Base-by-base conservation (phyloP, 148 eudicot species). In the Polygonum aviculare region DNA sequence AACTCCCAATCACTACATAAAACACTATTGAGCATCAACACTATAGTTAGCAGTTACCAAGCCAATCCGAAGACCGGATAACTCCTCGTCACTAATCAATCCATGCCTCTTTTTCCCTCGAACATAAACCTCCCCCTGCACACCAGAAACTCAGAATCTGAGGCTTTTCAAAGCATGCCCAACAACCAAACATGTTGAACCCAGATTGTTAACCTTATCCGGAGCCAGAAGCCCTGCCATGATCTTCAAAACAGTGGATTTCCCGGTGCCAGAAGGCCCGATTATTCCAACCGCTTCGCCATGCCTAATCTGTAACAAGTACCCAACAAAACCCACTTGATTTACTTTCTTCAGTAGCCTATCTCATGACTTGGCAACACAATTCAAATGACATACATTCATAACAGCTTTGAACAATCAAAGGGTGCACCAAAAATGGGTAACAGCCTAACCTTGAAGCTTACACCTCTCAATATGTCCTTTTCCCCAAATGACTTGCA, bases 191-290 rank as follows among this genome's bases (percentile, higher is more conserved):
- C 15, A 12, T 52, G n/a, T 18, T 18, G 35, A 0, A 52, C 14
- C 19, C 33, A 72, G 52, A 77, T 47, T 19, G 65, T 63, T 76
- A 81, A 90, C 98, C 97, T 94, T 85, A 80, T 91, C 97, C 54
- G 98, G 97, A 76, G 93, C 87, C 82, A 94, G 97, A 83, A 94
- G 98, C 65, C 98, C 98, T 41, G 98, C 94, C 67, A 94, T 94
- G 78, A 94, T 90, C 84, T 94, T 94, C 75, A 94, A 78, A 51
- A 94, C 83, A 72, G 98, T 94, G 74, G 98, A 94, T 84, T 94
- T 94, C 44, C 98, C 98, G 16, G 98, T 94, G 78, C 97, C 98
- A 81, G 97, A 94, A 63, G 97, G 95, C 74, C 97, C 98, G 76
- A 94, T 91, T 31, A 94, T 94, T 79, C 98, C 97, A 81, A 94